phyloP scores from a whole-genome alignment of 2,329 filamentous ascomycete species.

The Calonectria leucothoes region DNA sequence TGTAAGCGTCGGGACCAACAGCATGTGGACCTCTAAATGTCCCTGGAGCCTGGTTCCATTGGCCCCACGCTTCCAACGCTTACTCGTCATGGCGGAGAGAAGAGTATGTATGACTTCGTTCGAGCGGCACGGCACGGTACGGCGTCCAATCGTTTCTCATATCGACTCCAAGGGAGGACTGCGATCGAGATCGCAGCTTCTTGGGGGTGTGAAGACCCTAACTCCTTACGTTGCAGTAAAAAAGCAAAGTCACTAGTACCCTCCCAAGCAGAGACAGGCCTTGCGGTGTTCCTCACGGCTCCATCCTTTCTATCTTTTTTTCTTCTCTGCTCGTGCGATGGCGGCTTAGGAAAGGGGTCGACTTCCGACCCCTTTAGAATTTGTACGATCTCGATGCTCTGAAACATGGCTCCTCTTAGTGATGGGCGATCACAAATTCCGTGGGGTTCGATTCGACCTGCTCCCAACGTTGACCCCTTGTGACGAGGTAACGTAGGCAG shows the following conservation, averaged over 20 bases:
- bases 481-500: not conserved
- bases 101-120: not conserved
- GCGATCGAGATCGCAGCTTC: not conserved
- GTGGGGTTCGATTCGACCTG: not conserved
- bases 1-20: not conserved
- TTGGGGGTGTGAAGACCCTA: not conserved
- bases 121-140: slow-evolving; percentile 9
- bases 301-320: too few relatives aligned
- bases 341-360: not conserved
- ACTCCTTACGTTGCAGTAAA: not conserved
- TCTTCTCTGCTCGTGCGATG: too few relatives aligned
- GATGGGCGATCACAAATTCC: not conserved
- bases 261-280: not conserved
- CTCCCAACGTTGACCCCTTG: not conserved
- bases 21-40: not conserved
- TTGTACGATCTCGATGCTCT: not conserved
- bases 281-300: not conserved
- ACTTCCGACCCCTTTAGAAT: not conserved
- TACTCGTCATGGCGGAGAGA: not conserved
- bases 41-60: not conserved
- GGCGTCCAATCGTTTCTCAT: not conserved
- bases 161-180: not conserved
- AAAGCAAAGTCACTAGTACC: not conserved
- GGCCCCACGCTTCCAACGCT: not conserved
- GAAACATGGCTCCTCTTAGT: not conserved